Evolutionary conservation across 768 basidiomycete genomes (phyloP).

Genomic region (Neoboletus magnificus): DNA sequence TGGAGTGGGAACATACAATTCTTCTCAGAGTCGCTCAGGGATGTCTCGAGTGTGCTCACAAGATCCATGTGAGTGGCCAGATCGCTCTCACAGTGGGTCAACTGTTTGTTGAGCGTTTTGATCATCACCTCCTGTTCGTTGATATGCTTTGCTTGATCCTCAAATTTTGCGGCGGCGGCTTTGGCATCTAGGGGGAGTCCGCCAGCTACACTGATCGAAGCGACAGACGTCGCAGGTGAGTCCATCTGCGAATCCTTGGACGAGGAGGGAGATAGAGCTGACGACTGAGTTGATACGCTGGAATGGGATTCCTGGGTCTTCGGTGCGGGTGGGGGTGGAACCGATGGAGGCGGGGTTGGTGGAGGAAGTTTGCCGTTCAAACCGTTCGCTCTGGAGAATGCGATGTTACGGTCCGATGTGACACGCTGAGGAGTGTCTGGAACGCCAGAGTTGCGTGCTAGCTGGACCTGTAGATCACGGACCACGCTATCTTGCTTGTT

Average conservation of each 20-base stretch:
- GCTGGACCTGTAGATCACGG: constrained; percentile 76
- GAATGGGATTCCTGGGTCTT: constrained; percentile 47
- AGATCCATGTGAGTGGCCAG: constrained; percentile 90
- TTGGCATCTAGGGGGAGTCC: constrained; percentile 51
- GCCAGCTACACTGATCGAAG: constrained; percentile 38
- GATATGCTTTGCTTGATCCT: constrained; percentile 70
- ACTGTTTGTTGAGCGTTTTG: constrained; percentile 89
- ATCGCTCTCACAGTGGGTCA: constrained; percentile 91
- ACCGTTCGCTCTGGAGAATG: constrained; percentile 57
- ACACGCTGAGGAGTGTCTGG: constrained; percentile 49
- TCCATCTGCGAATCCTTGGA: constrained; percentile 72
- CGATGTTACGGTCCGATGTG: constrained; percentile 47
- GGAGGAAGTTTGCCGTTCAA: constrained; percentile 80
- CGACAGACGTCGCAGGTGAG: constrained; percentile 62
- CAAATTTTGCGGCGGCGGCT: constrained; percentile 48
- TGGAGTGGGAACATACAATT: constrained; percentile 59
- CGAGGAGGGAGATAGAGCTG: constrained; percentile 52
- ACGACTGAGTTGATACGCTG: constrained; percentile 62
- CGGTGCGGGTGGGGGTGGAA: constrained; percentile 81
- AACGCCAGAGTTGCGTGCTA: constrained; percentile 47
- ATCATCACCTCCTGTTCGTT: constrained; percentile 90
- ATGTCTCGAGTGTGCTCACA: constrained; percentile 78
- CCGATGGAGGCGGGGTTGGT: constrained; percentile 76
- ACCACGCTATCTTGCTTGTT: constrained; percentile 62
- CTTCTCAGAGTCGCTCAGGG: constrained; percentile 88